Evolutionary conservation across 1,284 basidiomycete species (phyloP), one percentile per base, ranked within the genome.

Genomic region (Fistulina hepatica): DNA sequence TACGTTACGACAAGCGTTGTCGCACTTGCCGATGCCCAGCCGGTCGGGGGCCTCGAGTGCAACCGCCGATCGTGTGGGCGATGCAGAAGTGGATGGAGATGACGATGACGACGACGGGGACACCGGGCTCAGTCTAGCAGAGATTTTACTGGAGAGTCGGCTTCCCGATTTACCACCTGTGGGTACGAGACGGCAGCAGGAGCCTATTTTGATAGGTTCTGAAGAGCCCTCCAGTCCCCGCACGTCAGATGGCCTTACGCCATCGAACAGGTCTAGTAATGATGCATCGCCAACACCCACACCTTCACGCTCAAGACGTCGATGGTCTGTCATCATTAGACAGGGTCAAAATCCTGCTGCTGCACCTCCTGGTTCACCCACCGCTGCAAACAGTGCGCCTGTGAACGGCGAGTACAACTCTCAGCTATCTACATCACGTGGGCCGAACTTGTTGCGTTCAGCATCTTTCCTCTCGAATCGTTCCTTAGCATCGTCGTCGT

Each of bases 101-200:
- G 79, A 78, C n/a, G 74, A 76, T 13, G 76, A 76, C n/a, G 75
- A 75, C 11, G 72, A 67, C 19, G 65, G 61, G 11, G 67, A 71
- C 37, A 78, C 81, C 36, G 66, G 69, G 10, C 78, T 86, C 33
- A 77, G 74, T 24, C 67, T 88, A 28, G 75, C 69, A 0, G 75
- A 88, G 45, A 76, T 77, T 13, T 59, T 88, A 13, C 52, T 81
- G 41, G 83, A 88, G 58, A 88, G 83, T 48, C 73, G 83, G 31
- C 54, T 83, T 34, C 81, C 84, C 6, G 68, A 78, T 33, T 52
- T 82, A 7, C 79, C 82, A 10, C 83, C 82, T 8, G 61, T 64
- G 25, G 83, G 82, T n/a, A 69, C 75, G 15, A 61, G 62, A 36
- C 71, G 59, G 40, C 61, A 71, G 11, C 82, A 85, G 50, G 69